Conservation (phyloP, 179 eudicot species). For the Silene noctiflora region DNA sequence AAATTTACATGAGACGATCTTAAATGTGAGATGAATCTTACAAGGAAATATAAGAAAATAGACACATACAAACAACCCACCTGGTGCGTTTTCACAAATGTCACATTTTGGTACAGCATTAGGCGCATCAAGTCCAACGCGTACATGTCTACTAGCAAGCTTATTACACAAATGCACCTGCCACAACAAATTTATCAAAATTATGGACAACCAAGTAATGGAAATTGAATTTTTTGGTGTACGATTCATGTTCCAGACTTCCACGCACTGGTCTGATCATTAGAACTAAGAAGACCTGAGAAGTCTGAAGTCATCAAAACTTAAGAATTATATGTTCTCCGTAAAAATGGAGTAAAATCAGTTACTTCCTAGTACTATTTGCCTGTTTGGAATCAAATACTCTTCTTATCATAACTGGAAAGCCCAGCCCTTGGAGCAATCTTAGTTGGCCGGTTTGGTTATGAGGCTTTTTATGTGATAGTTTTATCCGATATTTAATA, state of each 20-base stretch:
- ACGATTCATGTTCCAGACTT: background rate
- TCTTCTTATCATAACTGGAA: too few relatives aligned
- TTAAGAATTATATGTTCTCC: background rate
- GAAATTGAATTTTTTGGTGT: background rate
- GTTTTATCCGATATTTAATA: too few relatives aligned
- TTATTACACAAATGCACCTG: conserved; percentile 39
- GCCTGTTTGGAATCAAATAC: too few relatives aligned
- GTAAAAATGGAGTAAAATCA: background rate
- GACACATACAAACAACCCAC: conserved; percentile 17
- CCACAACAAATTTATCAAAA: conserved; percentile 9
- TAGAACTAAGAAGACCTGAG: background rate
- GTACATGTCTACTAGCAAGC: conserved; percentile 41
- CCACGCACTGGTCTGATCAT: background rate
- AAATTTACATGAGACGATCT: too few relatives aligned
- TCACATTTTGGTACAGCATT: conserved; percentile 39
- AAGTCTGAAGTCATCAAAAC: background rate
- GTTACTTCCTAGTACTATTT: background rate
- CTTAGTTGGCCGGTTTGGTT: background rate
- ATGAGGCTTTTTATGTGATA: too few relatives aligned
- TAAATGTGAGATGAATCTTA: background rate
- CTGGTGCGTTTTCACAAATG: conserved; percentile 43
- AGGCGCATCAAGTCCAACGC: conserved; percentile 42
- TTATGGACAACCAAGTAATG: background rate
- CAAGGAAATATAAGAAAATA: background rate
- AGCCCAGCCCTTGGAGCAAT: too few relatives aligned